Conservation (phyloP, 768 basidiomycete genomes). For the Galerina marginata region DNA sequence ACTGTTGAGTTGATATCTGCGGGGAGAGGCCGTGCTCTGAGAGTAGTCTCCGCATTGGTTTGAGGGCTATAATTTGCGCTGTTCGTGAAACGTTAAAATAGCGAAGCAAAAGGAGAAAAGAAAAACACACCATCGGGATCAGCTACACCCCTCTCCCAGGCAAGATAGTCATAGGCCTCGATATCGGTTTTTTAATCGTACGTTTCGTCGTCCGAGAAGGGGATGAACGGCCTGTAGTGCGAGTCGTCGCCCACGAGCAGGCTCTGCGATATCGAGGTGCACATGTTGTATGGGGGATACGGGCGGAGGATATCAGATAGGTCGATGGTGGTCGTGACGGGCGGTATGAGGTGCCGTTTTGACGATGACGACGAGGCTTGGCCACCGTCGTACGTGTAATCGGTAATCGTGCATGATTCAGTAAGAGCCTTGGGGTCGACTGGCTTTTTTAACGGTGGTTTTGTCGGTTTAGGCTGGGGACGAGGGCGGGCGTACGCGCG, state of each 20-base stretch:
- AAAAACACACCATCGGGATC: constrained; percentile 43
- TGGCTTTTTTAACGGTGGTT: not conserved
- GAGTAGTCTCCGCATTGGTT: constrained; percentile 51
- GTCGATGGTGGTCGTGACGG: no score
- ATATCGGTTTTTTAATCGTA: constrained; percentile 51
- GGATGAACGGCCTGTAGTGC: constrained; percentile 61
- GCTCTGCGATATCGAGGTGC: constrained; percentile 53
- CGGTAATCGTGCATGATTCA: not conserved
- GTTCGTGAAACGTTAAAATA: not conserved
- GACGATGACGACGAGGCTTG: no score
- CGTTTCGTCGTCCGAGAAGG: constrained; percentile 62
- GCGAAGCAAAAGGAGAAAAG: not conserved
- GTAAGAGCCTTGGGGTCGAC: not conserved
- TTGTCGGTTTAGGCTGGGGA: no score
- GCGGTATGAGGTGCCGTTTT: no score
- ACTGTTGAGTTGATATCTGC: constrained; percentile 53
- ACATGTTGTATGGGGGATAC: constrained; percentile 29
- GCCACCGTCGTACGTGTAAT: no score
- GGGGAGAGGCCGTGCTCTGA: constrained; percentile 40
- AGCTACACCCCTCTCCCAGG: constrained; percentile 49
- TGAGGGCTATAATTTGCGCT: constrained; percentile 58
- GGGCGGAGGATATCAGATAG: no score
- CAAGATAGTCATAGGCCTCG: constrained; percentile 46
- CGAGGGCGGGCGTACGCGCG: not conserved
- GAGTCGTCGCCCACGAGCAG: constrained; percentile 64